phyloP scores from a whole-genome alignment of 345 rosid species.

The Salix brachista region DNA sequence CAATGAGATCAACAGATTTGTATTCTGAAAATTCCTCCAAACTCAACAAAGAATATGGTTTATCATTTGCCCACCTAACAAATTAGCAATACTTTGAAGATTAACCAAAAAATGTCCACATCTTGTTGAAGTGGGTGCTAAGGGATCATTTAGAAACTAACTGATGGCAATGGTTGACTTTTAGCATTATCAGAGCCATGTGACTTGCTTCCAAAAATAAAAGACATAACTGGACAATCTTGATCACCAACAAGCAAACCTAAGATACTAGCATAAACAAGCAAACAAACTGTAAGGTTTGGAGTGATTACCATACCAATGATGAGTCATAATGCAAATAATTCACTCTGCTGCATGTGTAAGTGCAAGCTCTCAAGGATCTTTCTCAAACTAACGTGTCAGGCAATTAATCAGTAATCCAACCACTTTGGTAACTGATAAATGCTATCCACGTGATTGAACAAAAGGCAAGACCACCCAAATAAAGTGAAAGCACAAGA shows the following conservation, averaged over 20 bases:
- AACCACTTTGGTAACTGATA: not conserved
- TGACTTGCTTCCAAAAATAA: not conserved
- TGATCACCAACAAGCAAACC: slow-evolving; percentile 3
- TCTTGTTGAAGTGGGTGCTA: not conserved
- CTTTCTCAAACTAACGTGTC: not conserved
- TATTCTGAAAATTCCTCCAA: not conserved
- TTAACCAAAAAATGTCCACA: not conserved
- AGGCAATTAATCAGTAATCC: not conserved
- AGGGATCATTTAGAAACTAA: not conserved
- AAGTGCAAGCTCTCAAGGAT: not conserved
- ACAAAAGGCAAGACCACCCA: not conserved
- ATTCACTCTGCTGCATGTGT: not conserved
- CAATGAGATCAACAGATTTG: not conserved
- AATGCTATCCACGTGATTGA: not conserved
- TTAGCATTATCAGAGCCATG: not conserved
- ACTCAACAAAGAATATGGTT: not conserved
- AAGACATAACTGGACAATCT: not conserved
- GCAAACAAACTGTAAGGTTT: not conserved
- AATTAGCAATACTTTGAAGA: not conserved
- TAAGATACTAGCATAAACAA: not conserved
- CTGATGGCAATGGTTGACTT: not conserved
- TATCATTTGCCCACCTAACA: not conserved
- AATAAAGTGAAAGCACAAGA: not conserved
- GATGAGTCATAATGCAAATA: not conserved
- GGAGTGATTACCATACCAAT: not conserved